These are phyloP conservation scores for Eucalyptus caleyi DNA, from an alignment of 345 rosid species.

Conservation along the genomic window DNA sequence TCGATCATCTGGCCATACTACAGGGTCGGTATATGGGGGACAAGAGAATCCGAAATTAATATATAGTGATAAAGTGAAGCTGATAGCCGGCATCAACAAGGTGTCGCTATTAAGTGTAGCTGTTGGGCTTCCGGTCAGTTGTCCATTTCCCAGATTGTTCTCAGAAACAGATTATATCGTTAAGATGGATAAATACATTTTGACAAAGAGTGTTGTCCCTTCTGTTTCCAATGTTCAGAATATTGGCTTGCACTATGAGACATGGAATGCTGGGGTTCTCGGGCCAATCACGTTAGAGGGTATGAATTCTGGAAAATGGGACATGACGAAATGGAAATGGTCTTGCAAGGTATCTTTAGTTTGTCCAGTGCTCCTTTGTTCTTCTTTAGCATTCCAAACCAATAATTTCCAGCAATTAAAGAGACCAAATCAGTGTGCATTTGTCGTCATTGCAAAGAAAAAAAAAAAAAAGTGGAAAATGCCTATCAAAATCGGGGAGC, in stretches of 20 bases:
- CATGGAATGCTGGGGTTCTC: slow-evolving; percentile 8
- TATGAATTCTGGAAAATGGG: slow-evolving; percentile 4
- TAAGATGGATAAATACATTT: neutral
- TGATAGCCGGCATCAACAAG: slow-evolving; percentile 17
- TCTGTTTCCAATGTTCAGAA: neutral
- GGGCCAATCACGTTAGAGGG: slow-evolving; percentile 5
- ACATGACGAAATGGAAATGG: slow-evolving; percentile 8
- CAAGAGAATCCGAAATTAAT: neutral
- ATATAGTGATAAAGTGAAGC: neutral
- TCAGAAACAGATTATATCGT: neutral
- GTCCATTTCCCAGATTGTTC: neutral
- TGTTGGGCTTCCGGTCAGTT: slow-evolving; percentile 43
- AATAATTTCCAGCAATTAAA: neutral
- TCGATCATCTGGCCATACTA: neutral
- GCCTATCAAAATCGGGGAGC: neutral
- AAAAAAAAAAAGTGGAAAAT: neutral
- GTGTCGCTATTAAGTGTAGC: slow-evolving; percentile 29
- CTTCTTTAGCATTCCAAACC: neutral
- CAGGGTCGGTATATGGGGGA: neutral
- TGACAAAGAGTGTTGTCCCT: neutral
- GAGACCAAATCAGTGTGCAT: neutral
- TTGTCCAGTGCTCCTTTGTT: neutral
- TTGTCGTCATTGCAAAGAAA: neutral
- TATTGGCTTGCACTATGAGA: slow-evolving; percentile 5
- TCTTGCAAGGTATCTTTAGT: neutral